Evolutionary conservation across 495 filamentous ascomycete genomes (phyloP).

Genomic region (Polyplosphaeria fusca): DNA sequence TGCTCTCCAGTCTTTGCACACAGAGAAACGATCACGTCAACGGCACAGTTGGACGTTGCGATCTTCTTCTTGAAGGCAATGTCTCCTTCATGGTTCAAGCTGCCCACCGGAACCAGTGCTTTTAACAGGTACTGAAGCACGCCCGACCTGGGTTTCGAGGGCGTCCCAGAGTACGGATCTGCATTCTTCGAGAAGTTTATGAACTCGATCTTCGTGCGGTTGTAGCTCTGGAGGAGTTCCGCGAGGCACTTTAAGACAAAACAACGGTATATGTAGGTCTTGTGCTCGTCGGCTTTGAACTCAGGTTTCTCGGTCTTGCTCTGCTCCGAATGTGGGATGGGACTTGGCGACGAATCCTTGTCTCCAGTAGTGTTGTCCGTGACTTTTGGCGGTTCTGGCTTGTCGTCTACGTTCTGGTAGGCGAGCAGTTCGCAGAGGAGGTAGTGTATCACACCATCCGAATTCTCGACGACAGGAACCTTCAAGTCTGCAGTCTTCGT

Average conservation of each 20-base stretch:
- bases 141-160: constrained; percentile 88
- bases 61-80: constrained; percentile 75
- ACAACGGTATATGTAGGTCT: constrained; percentile 93
- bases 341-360: constrained; percentile 5
- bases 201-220: constrained; percentile 93
- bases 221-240: constrained; percentile 90
- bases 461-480: constrained; percentile 81
- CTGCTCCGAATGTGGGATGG: constrained; percentile 30
- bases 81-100: constrained; percentile 70
- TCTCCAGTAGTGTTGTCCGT: constrained; percentile 47
- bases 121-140: constrained; percentile 92
- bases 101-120: constrained; percentile 74
- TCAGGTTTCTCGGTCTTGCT: constrained; percentile 70
- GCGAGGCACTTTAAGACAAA: constrained; percentile 92
- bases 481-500: constrained; percentile 67
- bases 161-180: constrained; percentile 75
- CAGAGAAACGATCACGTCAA: constrained; percentile 79
- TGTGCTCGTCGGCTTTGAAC: constrained; percentile 91
- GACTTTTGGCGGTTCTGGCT: constrained; percentile 45
- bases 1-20: constrained; percentile 79
- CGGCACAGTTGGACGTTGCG: constrained; percentile 78
- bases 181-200: constrained; percentile 95
- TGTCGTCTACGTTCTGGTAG: constrained; percentile 79
- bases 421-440: constrained; percentile 89
- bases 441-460: constrained; percentile 95